Evolutionary conservation across 768 basidiomycete species (phyloP).

Genomic region (Tylopilus sp.): DNA sequence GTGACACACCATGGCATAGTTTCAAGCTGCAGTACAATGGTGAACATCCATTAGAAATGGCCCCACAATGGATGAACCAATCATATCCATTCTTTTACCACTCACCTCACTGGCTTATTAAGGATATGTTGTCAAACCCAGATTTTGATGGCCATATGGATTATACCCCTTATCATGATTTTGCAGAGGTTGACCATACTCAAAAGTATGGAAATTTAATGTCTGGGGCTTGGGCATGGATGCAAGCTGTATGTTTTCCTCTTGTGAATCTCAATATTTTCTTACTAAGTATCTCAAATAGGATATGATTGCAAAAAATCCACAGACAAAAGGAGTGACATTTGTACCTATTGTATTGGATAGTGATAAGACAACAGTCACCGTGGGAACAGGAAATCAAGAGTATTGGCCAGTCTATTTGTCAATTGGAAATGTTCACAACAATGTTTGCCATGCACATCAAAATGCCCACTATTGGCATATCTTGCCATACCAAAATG

Average conservation of each 20-base stretch:
- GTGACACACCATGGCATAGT: too few species aligned
- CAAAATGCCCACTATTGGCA: slow-evolving; percentile 8
- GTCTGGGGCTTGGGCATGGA: neutral
- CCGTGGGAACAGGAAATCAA: neutral
- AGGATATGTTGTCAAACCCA: neutral
- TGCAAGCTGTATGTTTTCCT: neutral
- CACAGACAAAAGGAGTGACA: neutral
- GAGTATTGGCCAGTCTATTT: slow-evolving; percentile 3
- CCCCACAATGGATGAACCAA: too few species aligned
- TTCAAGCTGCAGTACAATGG: too few species aligned
- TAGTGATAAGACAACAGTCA: neutral
- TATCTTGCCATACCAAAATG: slow-evolving; percentile 33
- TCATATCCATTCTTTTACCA: neutral
- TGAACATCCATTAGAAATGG: too few species aligned
- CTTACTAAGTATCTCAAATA: neutral
- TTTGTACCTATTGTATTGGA: neutral
- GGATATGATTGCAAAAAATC: neutral
- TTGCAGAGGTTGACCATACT: neutral
- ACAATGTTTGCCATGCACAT: neutral
- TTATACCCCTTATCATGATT: neutral
- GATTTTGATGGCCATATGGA: neutral
- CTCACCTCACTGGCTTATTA: too few species aligned
- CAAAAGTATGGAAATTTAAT: neutral
- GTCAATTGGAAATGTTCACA: neutral
- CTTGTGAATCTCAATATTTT: neutral